Evolutionary conservation across 192 early-diverging fungal species (phyloP).

Genomic region (Coemansia sp.): DNA sequence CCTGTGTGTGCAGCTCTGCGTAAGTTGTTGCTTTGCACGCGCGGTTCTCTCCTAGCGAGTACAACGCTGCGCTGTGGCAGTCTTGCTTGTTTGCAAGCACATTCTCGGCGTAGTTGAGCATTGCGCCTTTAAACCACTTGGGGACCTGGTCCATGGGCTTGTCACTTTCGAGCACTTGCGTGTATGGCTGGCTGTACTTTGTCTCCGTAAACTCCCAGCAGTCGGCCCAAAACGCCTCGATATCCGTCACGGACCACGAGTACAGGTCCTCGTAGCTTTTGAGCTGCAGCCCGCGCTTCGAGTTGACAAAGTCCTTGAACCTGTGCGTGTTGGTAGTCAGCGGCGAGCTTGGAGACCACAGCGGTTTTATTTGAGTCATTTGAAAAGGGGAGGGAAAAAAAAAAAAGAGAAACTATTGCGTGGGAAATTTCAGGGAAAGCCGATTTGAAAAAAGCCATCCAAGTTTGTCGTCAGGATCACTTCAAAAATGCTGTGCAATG

Average conservation of each 20-base stretch:
- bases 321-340: slow-evolving; percentile 62
- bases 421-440: slow-evolving; percentile 22
- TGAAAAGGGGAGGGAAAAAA: not conserved
- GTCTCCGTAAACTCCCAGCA: slow-evolving; percentile 72
- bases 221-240: slow-evolving; percentile 80
- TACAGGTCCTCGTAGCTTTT: slow-evolving; percentile 70
- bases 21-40: slow-evolving; percentile 61
- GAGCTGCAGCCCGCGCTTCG: slow-evolving; percentile 56
- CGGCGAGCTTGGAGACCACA: slow-evolving; percentile 65
- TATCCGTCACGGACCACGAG: slow-evolving; percentile 76
- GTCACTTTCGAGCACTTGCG: slow-evolving; percentile 63
- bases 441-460: slow-evolving; percentile 30
- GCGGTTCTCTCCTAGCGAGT: slow-evolving; percentile 49
- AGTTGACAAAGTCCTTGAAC: slow-evolving; percentile 74
- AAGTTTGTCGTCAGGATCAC: slow-evolving; percentile 30
- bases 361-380: slow-evolving; percentile 35
- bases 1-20: slow-evolving; percentile 66
- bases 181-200: slow-evolving; percentile 17
- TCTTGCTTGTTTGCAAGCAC: slow-evolving; percentile 60
- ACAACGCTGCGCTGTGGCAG: slow-evolving; percentile 39
- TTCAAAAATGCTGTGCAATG: slow-evolving; percentile 1
- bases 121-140: slow-evolving; percentile 83
- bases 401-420: not conserved
- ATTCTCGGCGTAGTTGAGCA: slow-evolving; percentile 93
- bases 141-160: slow-evolving; percentile 85